phyloP scores from a whole-genome alignment of 2,329 filamentous ascomycete species.

The Magnaporthiopsis rhizophila region DNA sequence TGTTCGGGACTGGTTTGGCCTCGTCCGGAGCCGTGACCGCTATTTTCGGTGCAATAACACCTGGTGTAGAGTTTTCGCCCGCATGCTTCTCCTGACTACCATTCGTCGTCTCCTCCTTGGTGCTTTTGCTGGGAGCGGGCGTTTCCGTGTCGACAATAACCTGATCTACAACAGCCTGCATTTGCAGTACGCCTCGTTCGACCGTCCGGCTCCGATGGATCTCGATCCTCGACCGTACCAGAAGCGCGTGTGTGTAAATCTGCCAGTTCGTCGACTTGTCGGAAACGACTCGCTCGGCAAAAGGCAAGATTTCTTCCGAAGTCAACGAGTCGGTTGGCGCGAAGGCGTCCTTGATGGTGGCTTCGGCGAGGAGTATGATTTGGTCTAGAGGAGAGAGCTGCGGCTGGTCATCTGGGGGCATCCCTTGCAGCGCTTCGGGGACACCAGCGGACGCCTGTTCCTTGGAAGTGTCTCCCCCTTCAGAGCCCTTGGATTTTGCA shows the following conservation, averaged over 20 bases:
- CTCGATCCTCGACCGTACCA: constrained; percentile 86
- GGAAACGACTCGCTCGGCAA: constrained; percentile 77
- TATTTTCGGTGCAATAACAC: constrained; percentile 34
- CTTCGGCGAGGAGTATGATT: constrained; percentile 80
- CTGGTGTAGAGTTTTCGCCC: neutral
- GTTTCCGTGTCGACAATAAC: constrained; percentile 75
- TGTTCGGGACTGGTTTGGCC: constrained; percentile 18
- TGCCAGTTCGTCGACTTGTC: constrained; percentile 96
- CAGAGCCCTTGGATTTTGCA: constrained; percentile 11
- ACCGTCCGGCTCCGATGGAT: constrained; percentile 78
- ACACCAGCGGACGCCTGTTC: constrained; percentile 32
- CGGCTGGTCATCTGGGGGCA: constrained; percentile 76
- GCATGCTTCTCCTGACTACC: constrained; percentile 15
- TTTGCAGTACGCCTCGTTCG: constrained; percentile 81
- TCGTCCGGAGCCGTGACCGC: constrained; percentile 31
- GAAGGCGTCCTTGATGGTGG: constrained; percentile 80
- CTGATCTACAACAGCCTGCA: constrained; percentile 93
- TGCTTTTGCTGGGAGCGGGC: constrained; percentile 20
- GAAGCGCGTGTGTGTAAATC: constrained; percentile 86
- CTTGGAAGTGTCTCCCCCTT: neutral
- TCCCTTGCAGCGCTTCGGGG: constrained; percentile 49
- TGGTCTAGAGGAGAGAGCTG: constrained; percentile 77
- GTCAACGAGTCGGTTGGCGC: constrained; percentile 79
- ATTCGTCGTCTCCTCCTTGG: neutral
- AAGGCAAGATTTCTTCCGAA: constrained; percentile 87